Percentiles rank a stretch among this genome's conserved stretches.
Conservation (phyloP, 768 basidiomycete genomes). For the Boletellus emodensis region DNA sequence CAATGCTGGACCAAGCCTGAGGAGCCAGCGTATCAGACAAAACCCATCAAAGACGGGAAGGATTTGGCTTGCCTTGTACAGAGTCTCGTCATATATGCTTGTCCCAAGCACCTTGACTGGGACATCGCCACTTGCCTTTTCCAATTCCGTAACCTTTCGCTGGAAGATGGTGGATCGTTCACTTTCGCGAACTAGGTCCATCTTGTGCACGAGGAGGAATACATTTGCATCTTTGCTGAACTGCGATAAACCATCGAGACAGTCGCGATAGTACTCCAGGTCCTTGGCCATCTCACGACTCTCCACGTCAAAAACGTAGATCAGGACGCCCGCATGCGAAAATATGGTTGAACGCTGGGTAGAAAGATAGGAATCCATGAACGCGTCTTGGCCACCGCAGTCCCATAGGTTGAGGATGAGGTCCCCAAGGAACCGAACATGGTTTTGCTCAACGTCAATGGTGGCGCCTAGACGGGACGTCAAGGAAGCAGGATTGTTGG, state of each 20-base stretch:
- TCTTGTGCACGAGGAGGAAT: slow-evolving; percentile 94
- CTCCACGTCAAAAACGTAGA: slow-evolving; percentile 98
- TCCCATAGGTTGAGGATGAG: slow-evolving; percentile 98
- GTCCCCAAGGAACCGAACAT: slow-evolving; percentile 94
- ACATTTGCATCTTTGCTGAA: slow-evolving; percentile 80
- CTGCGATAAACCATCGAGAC: slow-evolving; percentile 75
- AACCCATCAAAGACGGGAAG: slow-evolving; percentile 1
- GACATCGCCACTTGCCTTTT: slow-evolving; percentile 59
- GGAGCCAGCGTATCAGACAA: slow-evolving; percentile 5
- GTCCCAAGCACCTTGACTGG: slow-evolving; percentile 80
- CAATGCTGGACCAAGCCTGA: slow-evolving; percentile 97
- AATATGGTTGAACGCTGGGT: slow-evolving; percentile 93
- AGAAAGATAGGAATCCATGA: slow-evolving; percentile 95
- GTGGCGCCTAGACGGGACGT: slow-evolving; percentile 93
- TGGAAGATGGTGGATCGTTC: slow-evolving; percentile 58
- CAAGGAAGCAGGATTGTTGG: slow-evolving; percentile 89
- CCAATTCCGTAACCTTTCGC: slow-evolving; percentile 69
- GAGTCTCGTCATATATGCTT: slow-evolving; percentile 94
- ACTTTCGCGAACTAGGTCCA: slow-evolving; percentile 78
- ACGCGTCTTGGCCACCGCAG: slow-evolving; percentile 96
- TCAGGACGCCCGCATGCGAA: slow-evolving; percentile 93
- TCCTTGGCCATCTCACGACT: slow-evolving; percentile 81
- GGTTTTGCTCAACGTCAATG: slow-evolving; percentile 96
- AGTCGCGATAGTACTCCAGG: slow-evolving; percentile 88
- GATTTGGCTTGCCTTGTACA: slow-evolving; percentile 70